These are phyloP conservation scores for Lactuca saligna DNA, from an alignment of 129 eudicot genomes.

Conservation along the genomic window DNA sequence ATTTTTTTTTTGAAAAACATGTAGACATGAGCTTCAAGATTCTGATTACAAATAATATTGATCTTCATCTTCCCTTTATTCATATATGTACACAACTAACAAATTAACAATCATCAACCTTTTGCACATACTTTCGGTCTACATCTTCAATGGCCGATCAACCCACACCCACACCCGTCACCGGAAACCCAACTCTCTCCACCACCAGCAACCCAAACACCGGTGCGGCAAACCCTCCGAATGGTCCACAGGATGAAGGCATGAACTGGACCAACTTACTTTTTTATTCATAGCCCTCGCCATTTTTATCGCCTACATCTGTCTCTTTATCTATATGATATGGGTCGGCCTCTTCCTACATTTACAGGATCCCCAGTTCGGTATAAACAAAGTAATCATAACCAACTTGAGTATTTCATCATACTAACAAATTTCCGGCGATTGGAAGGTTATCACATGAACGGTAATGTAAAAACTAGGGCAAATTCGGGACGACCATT, in stretches of 20 bases:
- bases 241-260: not conserved
- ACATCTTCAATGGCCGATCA: conserved; percentile 4
- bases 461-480: too few relatives aligned
- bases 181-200: conserved; percentile 24
- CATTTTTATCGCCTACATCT: conserved; percentile 43
- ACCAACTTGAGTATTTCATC: conserved; percentile 46
- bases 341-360: conserved; percentile 86
- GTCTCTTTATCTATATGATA: conserved; percentile 55
- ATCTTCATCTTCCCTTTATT: conserved; percentile 1
- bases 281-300: conserved; percentile 23
- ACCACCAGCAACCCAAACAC: conserved; percentile 29
- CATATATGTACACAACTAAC: not conserved
- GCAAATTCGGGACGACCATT: conserved; percentile 36
- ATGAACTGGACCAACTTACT: too few relatives aligned
- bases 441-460: too few relatives aligned
- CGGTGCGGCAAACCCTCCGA: conserved; percentile 47
- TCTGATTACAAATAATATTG: not conserved
- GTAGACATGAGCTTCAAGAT: conserved; percentile 11
- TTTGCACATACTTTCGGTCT: not conserved
- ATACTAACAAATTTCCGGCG: conserved; percentile 39
- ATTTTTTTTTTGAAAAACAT: not conserved
- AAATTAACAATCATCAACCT: not conserved
- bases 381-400: conserved; percentile 46
- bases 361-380: conserved; percentile 52
- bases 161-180: not conserved